These are phyloP conservation scores for Penicillium coffeae DNA, from an alignment of 495 filamentous ascomycete genomes.

Conservation along the genomic window DNA sequence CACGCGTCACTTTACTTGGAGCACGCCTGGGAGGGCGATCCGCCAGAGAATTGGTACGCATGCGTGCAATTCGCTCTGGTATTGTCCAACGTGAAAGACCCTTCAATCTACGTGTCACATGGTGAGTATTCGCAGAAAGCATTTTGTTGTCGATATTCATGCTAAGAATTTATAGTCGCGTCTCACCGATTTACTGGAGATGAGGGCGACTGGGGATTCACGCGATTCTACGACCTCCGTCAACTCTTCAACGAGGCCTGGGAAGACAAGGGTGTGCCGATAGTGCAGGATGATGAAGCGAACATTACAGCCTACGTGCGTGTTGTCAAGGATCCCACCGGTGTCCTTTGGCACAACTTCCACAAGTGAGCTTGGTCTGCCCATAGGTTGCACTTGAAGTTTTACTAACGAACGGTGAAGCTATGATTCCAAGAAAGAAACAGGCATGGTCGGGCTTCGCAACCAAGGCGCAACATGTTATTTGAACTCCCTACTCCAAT, in stretches of 20 bases:
- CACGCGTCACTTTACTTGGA: conserved; percentile 94
- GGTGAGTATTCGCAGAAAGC: conserved; percentile 34
- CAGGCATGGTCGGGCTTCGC: conserved; percentile 91
- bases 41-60: conserved; percentile 87
- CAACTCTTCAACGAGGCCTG: conserved; percentile 72
- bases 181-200: conserved; percentile 93
- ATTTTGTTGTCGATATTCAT: conserved; percentile 1
- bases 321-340: conserved; percentile 93
- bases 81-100: conserved; percentile 88
- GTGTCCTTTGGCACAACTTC: conserved; percentile 99
- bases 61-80: conserved; percentile 95
- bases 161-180: conserved; percentile 43
- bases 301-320: conserved; percentile 92
- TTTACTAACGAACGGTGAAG: conserved; percentile 27
- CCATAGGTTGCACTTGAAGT: neutral
- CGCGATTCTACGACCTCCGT: conserved; percentile 80
- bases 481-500: conserved; percentile 94
- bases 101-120: conserved; percentile 68
- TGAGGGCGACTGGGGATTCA: conserved; percentile 99
- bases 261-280: conserved; percentile 64
- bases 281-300: conserved; percentile 82
- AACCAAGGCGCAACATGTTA: conserved; percentile 99
- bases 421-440: conserved; percentile 98
- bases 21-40: conserved; percentile 72
- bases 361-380: conserved; percentile 58